Percentiles rank a stretch among this genome's conserved stretches.
phyloP scores from a whole-genome alignment of 176 grass and related monocot species.

The Triticum aestivum region IWGSC_CS_RefSeq_v2.1 NC_057796.1:62834341-62834840 shows the following conservation, averaged over 20 bases:
- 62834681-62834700: neutral
- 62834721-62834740: neutral
- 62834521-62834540: neutral
- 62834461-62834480: neutral
- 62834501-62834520: neutral
- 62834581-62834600: neutral
- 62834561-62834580: neutral
- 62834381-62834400: neutral
- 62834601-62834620: neutral
- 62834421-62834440: neutral
- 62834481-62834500: neutral
- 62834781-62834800: neutral
- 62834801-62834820: neutral
- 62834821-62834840: neutral
- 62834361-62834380: neutral
- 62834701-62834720: neutral
- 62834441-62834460: neutral
- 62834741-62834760: neutral
- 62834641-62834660: neutral
- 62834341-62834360: neutral
- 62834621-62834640: neutral
- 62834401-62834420: neutral
- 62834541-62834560: neutral
- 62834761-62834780: neutral
- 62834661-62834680: neutral